Base-by-base conservation (phyloP, 306 rosid genomes). In the Inga oerstediana region DNA sequence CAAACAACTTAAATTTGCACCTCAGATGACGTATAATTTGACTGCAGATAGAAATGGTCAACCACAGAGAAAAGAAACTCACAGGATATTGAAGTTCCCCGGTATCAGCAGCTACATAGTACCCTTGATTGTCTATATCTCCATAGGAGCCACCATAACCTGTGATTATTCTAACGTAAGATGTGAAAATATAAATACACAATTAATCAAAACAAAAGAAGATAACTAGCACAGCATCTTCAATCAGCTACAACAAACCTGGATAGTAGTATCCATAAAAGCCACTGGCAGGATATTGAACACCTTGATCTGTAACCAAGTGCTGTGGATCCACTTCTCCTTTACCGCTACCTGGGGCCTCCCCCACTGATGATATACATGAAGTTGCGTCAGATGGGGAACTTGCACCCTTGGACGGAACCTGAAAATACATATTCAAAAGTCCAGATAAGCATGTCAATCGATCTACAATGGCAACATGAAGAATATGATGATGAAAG, bases 201-300 rank as follows among this genome's bases (percentile, higher is more conserved):
- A 86, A 82, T 46, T 79, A 87, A 62, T 67, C 64, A 22, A 56
- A 77, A 30, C 4, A 27, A 24, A 80, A 74, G 48, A 16, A 22
- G 58, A 27, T 81, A 84, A 74, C 62, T 77, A 51, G 67, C 59
- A 8, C 64, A 52, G 49, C 46, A 15, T 62, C 82, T 58, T 64
- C 37, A 34, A 81, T 77, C 69, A 77, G 59, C 74, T 61, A 79
- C 80, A 79, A 71, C 91, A 77, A 81, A 93, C 98, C 98, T 89
- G 96, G 94, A 89, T 88, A 90, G 64, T 86, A 88, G 87, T 90
- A 93, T 39, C 94, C 92, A 72, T 93, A 90, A 88, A 82, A 86
- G 61, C 90, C 85, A 34, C 89, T 78, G 59, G 86, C 80, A 71
- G 89, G 35, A 79, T 84, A 81, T 37, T 84, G 46, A 67, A 78